A percentile compares a stretch with the other conserved stretches of the same genome.
Evolutionary conservation across 139 green algal species (phyloP).

Genomic region (Pseudopediastrum boryanum): DNA sequence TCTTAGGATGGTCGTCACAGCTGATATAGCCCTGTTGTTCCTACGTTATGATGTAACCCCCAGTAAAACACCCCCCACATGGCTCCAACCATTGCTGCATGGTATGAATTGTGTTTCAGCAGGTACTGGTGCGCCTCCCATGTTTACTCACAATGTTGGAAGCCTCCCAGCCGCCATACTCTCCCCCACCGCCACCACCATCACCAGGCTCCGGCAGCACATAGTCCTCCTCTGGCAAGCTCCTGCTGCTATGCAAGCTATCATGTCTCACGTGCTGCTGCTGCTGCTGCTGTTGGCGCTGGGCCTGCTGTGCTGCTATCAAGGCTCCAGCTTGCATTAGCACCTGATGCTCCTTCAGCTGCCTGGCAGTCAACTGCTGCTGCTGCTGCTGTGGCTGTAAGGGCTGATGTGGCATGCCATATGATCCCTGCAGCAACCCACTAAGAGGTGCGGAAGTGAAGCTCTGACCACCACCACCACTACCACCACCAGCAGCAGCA

Average conservation of each 20-base stretch:
- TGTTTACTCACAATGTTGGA: not conserved
- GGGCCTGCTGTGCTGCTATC: slow-evolving; percentile 8
- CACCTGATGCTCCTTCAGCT: too few species aligned
- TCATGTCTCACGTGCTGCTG: not conserved
- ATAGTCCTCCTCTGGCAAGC: not conserved
- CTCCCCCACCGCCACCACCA: not conserved
- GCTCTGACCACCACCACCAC: not conserved
- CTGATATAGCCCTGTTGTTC: not conserved
- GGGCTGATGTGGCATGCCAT: not conserved
- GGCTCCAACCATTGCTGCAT: too few species aligned
- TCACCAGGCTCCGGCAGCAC: not conserved
- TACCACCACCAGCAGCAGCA: not conserved
- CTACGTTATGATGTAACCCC: too few species aligned
- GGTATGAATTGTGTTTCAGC: too few species aligned
- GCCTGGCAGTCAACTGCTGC: not conserved
- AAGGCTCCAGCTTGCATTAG: not conserved
- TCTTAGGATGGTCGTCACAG: too few species aligned
- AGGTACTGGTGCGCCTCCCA: too few species aligned
- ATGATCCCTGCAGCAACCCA: not conserved
- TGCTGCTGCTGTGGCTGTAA: not conserved
- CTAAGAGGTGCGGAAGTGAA: not conserved
- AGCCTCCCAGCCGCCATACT: not conserved
- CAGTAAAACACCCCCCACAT: too few species aligned
- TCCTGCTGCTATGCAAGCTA: not conserved
- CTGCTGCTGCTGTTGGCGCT: not conserved